Conservation (phyloP, 225 moss, liverwort and hornwort species). For the Takakia lepidozioides region DNA sequence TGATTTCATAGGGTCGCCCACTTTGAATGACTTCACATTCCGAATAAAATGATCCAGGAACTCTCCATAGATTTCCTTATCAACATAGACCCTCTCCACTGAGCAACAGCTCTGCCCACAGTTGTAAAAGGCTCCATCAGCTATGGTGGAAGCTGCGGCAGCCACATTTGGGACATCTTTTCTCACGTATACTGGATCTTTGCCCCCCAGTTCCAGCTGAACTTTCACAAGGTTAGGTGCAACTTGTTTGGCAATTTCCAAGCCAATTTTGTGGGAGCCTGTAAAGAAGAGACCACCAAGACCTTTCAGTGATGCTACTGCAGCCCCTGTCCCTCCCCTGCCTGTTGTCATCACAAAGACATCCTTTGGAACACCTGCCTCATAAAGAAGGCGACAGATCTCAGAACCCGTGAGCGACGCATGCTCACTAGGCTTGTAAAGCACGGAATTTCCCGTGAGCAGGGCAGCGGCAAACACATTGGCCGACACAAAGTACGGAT, state of each 20-base stretch:
- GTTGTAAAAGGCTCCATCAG: constrained; percentile 94
- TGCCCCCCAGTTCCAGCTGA: constrained; percentile 93
- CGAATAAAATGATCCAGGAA: constrained; percentile 68
- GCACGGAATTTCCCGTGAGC: constrained; percentile 75
- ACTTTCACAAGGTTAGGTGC: constrained; percentile 88
- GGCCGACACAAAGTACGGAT: constrained; percentile 81
- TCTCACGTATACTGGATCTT: constrained; percentile 88
- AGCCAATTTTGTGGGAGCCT: constrained; percentile 76
- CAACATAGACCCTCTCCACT: constrained; percentile 95
- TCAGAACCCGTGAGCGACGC: constrained; percentile 82
- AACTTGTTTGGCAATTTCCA: constrained; percentile 63
- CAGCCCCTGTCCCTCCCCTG: constrained; percentile 65
- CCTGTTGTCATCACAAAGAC: constrained; percentile 78
- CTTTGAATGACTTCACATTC: constrained; percentile 73
- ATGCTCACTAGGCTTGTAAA: constrained; percentile 97
- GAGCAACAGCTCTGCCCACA: constrained; percentile 98
- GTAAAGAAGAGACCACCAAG: constrained; percentile 89
- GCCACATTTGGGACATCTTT: constrained; percentile 63
- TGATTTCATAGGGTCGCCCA: constrained; percentile 78
- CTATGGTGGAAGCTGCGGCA: constrained; percentile 65
- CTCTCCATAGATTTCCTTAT: constrained; percentile 67
- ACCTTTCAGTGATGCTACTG: constrained; percentile 64
- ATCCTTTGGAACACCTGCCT: constrained; percentile 78
- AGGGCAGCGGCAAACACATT: constrained; percentile 89
- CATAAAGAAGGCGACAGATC: constrained; percentile 69